Evolutionary conservation across 441 rosid species (phyloP).

Genomic region (Isatis lusitanica): DNA sequence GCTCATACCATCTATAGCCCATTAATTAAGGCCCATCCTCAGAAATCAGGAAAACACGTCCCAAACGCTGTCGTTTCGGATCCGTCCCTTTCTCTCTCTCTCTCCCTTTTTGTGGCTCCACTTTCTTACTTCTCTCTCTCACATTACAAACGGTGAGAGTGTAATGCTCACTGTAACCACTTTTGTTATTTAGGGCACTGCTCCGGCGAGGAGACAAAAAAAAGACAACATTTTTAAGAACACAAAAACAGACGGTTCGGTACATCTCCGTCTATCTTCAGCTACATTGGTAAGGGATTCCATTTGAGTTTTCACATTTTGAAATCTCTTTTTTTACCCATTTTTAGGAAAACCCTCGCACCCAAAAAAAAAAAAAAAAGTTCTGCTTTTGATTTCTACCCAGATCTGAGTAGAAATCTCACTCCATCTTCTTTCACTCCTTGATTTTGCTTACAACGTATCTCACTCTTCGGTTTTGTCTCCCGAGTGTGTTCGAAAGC

Average conservation of each 20-base stretch:
- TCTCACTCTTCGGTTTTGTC: not conserved
- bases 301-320: conserved; percentile 2
- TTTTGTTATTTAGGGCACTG: conserved; percentile 25
- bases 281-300: not conserved
- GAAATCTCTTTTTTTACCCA: not conserved
- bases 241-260: not conserved
- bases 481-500: not conserved
- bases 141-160: conserved; percentile 29
- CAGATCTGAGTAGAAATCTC: conserved; percentile 30
- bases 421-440: conserved; percentile 5
- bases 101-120: not conserved
- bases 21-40: not conserved
- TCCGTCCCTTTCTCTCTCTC: not conserved
- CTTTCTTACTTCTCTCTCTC: conserved; percentile 17
- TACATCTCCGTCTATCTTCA: not conserved
- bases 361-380: not conserved
- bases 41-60: not conserved
- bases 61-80: conserved; percentile 2
- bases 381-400: conserved; percentile 12
- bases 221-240: conserved; percentile 10
- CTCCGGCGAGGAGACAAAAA: conserved; percentile 16
- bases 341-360: not conserved
- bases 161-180: conserved; percentile 33
- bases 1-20: not conserved
- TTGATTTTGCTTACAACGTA: conserved; percentile 4